A percentile compares a stretch with the other conserved stretches of the same genome.
Evolutionary conservation across 1,284 basidiomycete genomes (phyloP).

Genomic region (Trametes hirsuta): DNA sequence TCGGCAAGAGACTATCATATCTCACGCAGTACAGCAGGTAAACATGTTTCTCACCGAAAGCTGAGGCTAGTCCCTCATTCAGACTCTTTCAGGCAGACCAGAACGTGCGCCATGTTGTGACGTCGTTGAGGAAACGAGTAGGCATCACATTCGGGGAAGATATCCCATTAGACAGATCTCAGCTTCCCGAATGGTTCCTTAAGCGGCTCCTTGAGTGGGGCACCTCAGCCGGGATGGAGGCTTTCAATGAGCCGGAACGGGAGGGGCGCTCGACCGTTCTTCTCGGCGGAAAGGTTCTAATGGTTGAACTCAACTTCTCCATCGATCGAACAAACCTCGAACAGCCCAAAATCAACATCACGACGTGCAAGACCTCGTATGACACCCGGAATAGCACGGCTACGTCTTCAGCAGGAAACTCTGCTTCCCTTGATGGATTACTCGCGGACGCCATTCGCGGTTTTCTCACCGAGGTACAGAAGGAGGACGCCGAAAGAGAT

Average conservation of each 20-base stretch:
- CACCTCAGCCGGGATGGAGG: slow-evolving; percentile 66
- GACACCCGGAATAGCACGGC: slow-evolving; percentile 57
- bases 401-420: slow-evolving; percentile 44
- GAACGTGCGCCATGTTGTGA: slow-evolving; percentile 49
- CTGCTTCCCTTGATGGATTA: slow-evolving; percentile 64
- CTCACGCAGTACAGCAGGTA: slow-evolving; percentile 53
- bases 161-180: slow-evolving; percentile 51
- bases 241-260: slow-evolving; percentile 61
- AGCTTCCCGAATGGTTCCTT: slow-evolving; percentile 57
- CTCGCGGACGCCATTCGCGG: slow-evolving; percentile 54
- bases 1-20: slow-evolving; percentile 61
- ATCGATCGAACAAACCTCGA: slow-evolving; percentile 44
- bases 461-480: slow-evolving; percentile 66
- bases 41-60: slow-evolving; percentile 20
- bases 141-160: slow-evolving; percentile 61
- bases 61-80: background rate
- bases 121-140: slow-evolving; percentile 46
- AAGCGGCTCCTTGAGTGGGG: slow-evolving; percentile 63
- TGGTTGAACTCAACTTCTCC: slow-evolving; percentile 71
- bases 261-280: slow-evolving; percentile 58
- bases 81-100: slow-evolving; percentile 49
- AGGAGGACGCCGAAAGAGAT: slow-evolving; percentile 52
- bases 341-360: slow-evolving; percentile 46
- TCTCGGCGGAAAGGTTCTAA: slow-evolving; percentile 75
- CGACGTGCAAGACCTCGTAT: slow-evolving; percentile 71